Base-by-base conservation (phyloP, 768 basidiomycete species). In the Favolaschia claudopus region DNA sequence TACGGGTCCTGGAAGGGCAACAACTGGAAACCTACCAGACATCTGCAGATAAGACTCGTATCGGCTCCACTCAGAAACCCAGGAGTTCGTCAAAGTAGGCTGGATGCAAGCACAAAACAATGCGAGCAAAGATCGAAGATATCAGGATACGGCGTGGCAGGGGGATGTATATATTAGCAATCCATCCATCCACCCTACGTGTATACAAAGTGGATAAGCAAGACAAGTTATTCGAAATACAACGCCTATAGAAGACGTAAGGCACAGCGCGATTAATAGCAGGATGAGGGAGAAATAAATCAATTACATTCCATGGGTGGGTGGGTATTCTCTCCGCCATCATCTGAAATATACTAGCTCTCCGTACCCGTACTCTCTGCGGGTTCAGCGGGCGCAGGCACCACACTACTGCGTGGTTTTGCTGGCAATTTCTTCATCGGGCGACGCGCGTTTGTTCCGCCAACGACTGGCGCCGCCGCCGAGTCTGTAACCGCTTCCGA, bases 261-360 rank as follows among this genome's bases (percentile, higher is more conserved):
- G 33, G 39, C 45, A 54, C n/a, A 54, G 58, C 33, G 48, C 40
- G 44, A 59, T 53, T 50, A 53, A 60, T 52, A 53, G 45, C 54
- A 53, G n/a, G n/a, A n/a, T n/a, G n/a, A n/a, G n/a, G n/a, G n/a
- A n/a, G 10, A 33, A 29, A 28, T 47, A 47, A 28, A 54, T 3
- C 15, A 46, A 52, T 19, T 42, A 56, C 25, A 28, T 52, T 51
- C 50, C 46, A 40, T 20, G 58, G n/a, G n/a, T n/a, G n/a, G n/a
- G n/a, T n/a, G n/a, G 49, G 58, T 54, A 54, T 60, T 34, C 39
- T 54, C 24, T 28, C 39, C 44, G n/a, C 8, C 7, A 7, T 15
- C 31, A 24, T 34, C 29, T 39, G 33, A 17, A 38, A 53, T 32
- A 60, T n/a, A n/a, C n/a, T n/a, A n/a, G n/a, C n/a, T n/a, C n/a